Base-by-base conservation (phyloP, 176 grass and related monocot genomes). In the Zizania latifolia region DNA sequence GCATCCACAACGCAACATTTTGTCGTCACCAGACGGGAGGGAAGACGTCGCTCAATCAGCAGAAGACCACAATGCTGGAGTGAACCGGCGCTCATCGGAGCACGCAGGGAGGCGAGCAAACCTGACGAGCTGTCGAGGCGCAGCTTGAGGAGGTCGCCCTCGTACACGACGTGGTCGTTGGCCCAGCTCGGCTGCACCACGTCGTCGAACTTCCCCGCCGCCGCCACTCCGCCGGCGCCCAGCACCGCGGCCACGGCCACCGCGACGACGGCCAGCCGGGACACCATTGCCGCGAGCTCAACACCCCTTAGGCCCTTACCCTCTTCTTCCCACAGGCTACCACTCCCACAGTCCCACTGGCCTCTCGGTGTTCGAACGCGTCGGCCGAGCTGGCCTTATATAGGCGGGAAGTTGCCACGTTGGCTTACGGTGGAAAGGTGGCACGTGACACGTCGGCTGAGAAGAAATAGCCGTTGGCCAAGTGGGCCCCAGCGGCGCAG, bases 171-270 rank as follows among this genome's bases (percentile, higher is more conserved):
- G 44, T 94, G 95, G 81, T 99, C 95, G n/a, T 79, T 90, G n/a
- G 95, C 95, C 95, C 92, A 99, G 82, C 91, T 99, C 9, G 92
- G 84, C 82, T 90, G 86, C 75, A 99, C 85, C 41, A 99, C 89
- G 15, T 82, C 95, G 58, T 92, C 95, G 67, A 94, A 86, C 87
- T 88, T 99, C 5, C 72, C 61, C 12, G 13, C 7, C 23, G 39
- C 77, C 50, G 44, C 55, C 26, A 27, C 65, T 0, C 24, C 1
- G 8, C 11, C 70, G n/a, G 33, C 63, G 43, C n/a, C 55, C 0
- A 81, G 43, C 53, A 39, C 5, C 17, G 58, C 56, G 0, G 13
- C 83, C 10, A 64, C 29, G 3, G 8, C 29, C 12, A 11, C 50
- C 34, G 37, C 64, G 31, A 29, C 67, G 1, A n/a, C 62, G 8